phyloP scores from a whole-genome alignment of 352 stramenopile species.

The Globisporangium abappressorium region DNA sequence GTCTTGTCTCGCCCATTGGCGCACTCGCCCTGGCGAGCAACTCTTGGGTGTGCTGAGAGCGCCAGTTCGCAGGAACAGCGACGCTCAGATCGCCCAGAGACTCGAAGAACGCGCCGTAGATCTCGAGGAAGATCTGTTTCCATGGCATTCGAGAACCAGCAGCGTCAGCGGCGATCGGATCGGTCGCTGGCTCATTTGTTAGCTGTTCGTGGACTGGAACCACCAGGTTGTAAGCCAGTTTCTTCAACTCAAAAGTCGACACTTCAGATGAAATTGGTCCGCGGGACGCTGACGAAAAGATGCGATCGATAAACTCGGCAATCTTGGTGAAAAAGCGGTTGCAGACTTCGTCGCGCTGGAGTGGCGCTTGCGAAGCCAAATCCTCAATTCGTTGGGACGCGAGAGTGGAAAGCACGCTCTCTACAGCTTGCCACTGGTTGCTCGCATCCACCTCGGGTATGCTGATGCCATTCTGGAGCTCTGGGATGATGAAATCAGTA shows the following conservation, averaged over 20 bases:
- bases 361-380: slow-evolving; percentile 5
- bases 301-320: slow-evolving; percentile 47
- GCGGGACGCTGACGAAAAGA: slow-evolving; percentile 36
- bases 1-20: background rate
- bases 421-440: slow-evolving; percentile 25
- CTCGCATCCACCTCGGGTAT: slow-evolving; percentile 37
- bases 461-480: slow-evolving; percentile 39
- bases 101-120: slow-evolving; percentile 64
- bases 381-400: slow-evolving; percentile 25
- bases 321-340: slow-evolving; percentile 55
- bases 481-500: slow-evolving; percentile 29
- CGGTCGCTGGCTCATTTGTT: slow-evolving; percentile 8
- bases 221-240: slow-evolving; percentile 43
- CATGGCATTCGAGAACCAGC: slow-evolving; percentile 41
- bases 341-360: slow-evolving; percentile 40
- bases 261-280: slow-evolving; percentile 12
- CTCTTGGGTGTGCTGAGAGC: slow-evolving; percentile 17
- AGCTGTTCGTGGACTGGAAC: slow-evolving; percentile 53
- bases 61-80: slow-evolving; percentile 34
- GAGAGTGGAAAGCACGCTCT: slow-evolving; percentile 29
- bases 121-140: slow-evolving; percentile 51
- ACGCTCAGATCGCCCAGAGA: slow-evolving; percentile 46
- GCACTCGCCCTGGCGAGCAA: background rate
- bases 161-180: slow-evolving; percentile 17
- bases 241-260: slow-evolving; percentile 69